Evolutionary conservation across 306 rosid species (phyloP), one percentile per base, ranked within the genome.

Genomic region (Vicia villosa): DNA sequence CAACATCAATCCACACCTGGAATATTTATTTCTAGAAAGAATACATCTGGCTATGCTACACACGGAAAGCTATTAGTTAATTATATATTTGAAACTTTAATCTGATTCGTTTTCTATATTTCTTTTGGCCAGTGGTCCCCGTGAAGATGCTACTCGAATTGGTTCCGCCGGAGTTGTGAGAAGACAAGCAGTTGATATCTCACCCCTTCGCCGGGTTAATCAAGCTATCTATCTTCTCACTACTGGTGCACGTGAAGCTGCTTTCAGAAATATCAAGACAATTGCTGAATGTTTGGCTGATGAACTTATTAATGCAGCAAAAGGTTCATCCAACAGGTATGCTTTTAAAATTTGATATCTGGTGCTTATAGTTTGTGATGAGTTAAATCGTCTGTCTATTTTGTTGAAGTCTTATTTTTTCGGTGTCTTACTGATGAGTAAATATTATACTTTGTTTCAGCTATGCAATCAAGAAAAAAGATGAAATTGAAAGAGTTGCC

Each of bases 141-240:
- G 91, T 51, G 91, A 86, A 74, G 91, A 86, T 71, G 91, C 91
- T 10, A 83, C 91, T 8, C 70, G 91, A 36, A 86, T 86, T 70
- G 91, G 91, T 15, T 83, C 88, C 51, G 91, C 91, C 64, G 91
- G 91, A 21, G 91, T 86, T 55, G 88, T 86, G 2, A 86, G 91
- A 65, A 77, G 91, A 34, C 91, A 86, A 45, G 91, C 91, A 24
- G 91, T 86, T 9, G 91, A 86, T 84, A 86, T 86, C 47, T 86
- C 91, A 8, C 91, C 91, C 6, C 75, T 86, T 6, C 82, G 88
- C 1, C 85, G 91, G 8, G 91, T 86, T 8, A 86, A 86, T 45
- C 91, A 86, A 80, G 91, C 91, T 4, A 79, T 86, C 59, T 86
- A 86, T 68, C 91, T 86, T 62, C 72, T 86, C 15, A 86, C 88